Percentiles rank a stretch among this genome's conserved stretches.
Evolutionary conservation across 1,284 basidiomycete genomes (phyloP).

Genomic region (Rugosomyces carneus): DNA sequence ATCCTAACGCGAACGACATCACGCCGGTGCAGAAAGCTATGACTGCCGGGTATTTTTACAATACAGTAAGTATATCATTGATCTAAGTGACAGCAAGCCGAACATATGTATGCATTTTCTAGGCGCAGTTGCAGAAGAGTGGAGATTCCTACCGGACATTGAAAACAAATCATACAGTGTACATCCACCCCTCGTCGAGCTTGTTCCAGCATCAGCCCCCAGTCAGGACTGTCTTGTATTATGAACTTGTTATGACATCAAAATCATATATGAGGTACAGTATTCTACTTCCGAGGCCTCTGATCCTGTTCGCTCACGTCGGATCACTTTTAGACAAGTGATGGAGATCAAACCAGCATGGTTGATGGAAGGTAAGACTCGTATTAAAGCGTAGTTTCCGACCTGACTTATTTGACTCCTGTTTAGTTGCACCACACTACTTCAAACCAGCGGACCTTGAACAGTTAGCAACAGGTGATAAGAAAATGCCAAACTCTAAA

Average conservation of each 20-base stretch:
- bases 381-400: neutral
- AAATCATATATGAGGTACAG: constrained; percentile 77
- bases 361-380: constrained; percentile 78
- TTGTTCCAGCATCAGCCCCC: constrained; percentile 95
- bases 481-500: constrained; percentile 84
- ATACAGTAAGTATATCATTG: constrained; percentile 60
- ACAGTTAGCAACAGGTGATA: constrained; percentile 74
- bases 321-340: constrained; percentile 61
- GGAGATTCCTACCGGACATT: constrained; percentile 90
- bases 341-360: constrained; percentile 97
- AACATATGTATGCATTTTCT: constrained; percentile 1
- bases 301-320: neutral
- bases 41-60: constrained; percentile 94
- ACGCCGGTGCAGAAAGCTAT: constrained; percentile 92
- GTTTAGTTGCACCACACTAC: constrained; percentile 85
- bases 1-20: constrained; percentile 88
- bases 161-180: constrained; percentile 93
- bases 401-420: constrained; percentile 5
- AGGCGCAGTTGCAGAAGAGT: constrained; percentile 86
- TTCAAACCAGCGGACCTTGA: constrained; percentile 89
- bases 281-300: neutral
- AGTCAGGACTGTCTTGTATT: constrained; percentile 86
- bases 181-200: constrained; percentile 94
- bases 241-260: constrained; percentile 87
- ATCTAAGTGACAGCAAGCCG: neutral